Conservation (phyloP, 1,139 yeast genomes). For the Pichia sp. region DNA sequence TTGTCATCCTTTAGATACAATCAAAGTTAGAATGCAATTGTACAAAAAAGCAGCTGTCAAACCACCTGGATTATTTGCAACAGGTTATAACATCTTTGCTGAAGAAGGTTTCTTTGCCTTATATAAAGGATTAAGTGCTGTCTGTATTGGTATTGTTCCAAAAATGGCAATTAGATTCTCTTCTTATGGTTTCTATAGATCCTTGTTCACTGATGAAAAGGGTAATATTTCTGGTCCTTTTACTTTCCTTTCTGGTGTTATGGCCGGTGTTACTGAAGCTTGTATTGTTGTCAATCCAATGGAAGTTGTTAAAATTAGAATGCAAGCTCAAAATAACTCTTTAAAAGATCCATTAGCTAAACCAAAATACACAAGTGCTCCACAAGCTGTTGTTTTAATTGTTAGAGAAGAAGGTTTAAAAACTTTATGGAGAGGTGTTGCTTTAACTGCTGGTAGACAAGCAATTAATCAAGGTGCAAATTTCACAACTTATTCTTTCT, state of each 20-base stretch:
- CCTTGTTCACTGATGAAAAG: conserved; percentile 52
- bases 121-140: conserved; percentile 96
- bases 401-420: conserved; percentile 86
- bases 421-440: conserved; percentile 89
- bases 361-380: conserved; percentile 89
- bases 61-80: conserved; percentile 78
- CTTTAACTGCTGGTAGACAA: conserved; percentile 94
- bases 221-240: conserved; percentile 66
- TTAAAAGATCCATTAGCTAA: conserved; percentile 68
- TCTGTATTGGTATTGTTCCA: conserved; percentile 93
- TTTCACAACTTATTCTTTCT: conserved; percentile 87
- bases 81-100: conserved; percentile 72
- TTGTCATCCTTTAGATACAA: conserved; percentile 93
- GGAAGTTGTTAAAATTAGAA: conserved; percentile 93
- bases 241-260: conserved; percentile 89
- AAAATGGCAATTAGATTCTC: conserved; percentile 97
- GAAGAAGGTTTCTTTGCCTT: conserved; percentile 82
- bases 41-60: conserved; percentile 51
- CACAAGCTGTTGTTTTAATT: conserved; percentile 82
- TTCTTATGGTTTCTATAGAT: conserved; percentile 84
- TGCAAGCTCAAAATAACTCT: conserved; percentile 86
- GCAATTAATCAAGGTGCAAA: conserved; percentile 98
- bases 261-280: conserved; percentile 97
- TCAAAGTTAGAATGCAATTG: conserved; percentile 95
- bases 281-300: conserved; percentile 92